Percentiles rank a stretch among this genome's conserved stretches.
These are phyloP conservation scores for Mytilinidion resinicola DNA, from an alignment of 495 filamentous ascomycete genomes.

Conservation along the genomic window DNA sequence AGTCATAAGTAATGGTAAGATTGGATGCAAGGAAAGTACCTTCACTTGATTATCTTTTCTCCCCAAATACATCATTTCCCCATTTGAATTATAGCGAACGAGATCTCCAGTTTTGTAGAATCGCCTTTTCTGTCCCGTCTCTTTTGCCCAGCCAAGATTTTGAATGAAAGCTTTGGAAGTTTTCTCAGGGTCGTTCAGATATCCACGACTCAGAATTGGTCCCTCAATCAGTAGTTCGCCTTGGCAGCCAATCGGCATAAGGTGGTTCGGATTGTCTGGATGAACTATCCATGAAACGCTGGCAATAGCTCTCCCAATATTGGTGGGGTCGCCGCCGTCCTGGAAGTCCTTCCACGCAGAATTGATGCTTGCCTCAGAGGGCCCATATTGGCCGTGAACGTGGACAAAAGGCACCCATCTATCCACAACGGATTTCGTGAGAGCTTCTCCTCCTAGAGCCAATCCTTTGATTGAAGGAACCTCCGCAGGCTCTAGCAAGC, in stretches of 20 bases:
- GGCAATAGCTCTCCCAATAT: slow-evolving; percentile 24
- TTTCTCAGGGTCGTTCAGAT: slow-evolving; percentile 26
- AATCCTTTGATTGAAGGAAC: slow-evolving; percentile 16
- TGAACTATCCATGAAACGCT: slow-evolving; percentile 24
- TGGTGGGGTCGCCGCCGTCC: slow-evolving; percentile 2
- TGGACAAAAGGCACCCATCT: slow-evolving; percentile 10
- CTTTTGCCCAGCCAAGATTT: slow-evolving; percentile 14
- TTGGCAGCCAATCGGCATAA: slow-evolving; percentile 20
- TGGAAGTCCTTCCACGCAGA: slow-evolving; percentile 16
- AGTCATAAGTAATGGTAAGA: background rate
- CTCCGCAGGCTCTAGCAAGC: slow-evolving; percentile 13
- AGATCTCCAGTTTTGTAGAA: slow-evolving; percentile 31
- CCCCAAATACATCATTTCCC: slow-evolving; percentile 26
- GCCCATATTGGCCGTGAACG: slow-evolving; percentile 20
- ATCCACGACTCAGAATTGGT: slow-evolving; percentile 26
- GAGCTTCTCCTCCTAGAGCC: slow-evolving; percentile 17
- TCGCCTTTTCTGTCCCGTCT: slow-evolving; percentile 13
- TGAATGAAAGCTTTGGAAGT: slow-evolving; percentile 20
- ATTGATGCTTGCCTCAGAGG: slow-evolving; percentile 20
- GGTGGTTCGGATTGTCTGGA: slow-evolving; percentile 8
- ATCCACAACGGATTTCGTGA: slow-evolving; percentile 13
- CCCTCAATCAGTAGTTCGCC: slow-evolving; percentile 28
- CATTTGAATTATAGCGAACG: slow-evolving; percentile 23
- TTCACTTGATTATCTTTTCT: slow-evolving; percentile 32
- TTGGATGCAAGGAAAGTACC: no score